phyloP scores from a whole-genome alignment of 257 asterid species.

The Anisodus acutangulus region DNA sequence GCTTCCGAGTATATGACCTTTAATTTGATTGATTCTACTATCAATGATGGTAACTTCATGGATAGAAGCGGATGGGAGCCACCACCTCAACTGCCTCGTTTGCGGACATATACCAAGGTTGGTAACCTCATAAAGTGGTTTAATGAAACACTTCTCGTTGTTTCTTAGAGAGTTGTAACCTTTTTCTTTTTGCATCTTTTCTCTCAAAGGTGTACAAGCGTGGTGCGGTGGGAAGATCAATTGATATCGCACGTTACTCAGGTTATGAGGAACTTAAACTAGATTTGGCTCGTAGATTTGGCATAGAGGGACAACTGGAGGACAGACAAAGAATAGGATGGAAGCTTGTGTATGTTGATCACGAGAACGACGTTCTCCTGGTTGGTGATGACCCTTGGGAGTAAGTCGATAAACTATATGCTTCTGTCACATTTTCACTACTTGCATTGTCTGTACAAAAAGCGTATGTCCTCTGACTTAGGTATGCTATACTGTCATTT shows the following conservation, averaged over 20 bases:
- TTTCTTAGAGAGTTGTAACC: slow-evolving; percentile 9
- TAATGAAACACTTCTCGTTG: not conserved
- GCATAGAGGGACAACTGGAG: slow-evolving; percentile 88
- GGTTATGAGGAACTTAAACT: slow-evolving; percentile 91
- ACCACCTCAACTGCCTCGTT: slow-evolving; percentile 72
- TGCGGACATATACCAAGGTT: slow-evolving; percentile 96
- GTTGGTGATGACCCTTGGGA: slow-evolving; percentile 67
- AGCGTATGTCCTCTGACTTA: not conserved
- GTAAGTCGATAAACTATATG: slow-evolving; percentile 39
- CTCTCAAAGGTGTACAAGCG: slow-evolving; percentile 85
- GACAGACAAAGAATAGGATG: slow-evolving; percentile 88
- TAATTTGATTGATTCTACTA: slow-evolving; percentile 76
- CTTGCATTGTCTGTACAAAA: not conserved
- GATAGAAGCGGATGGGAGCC: slow-evolving; percentile 79
- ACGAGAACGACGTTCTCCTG: slow-evolving; percentile 53
- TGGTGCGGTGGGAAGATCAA: slow-evolving; percentile 97
- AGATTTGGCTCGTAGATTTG: slow-evolving; percentile 93
- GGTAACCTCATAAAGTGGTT: slow-evolving; percentile 15
- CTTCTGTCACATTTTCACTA: not conserved
- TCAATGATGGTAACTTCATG: slow-evolving; percentile 73
- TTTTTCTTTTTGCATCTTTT: not conserved
- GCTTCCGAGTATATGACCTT: slow-evolving; percentile 86
- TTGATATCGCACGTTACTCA: slow-evolving; percentile 77
- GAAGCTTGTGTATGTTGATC: slow-evolving; percentile 92
- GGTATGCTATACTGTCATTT: not conserved